Base-by-base conservation (phyloP, 805 yeast species). In the Peterozyma xylosa region DNA sequence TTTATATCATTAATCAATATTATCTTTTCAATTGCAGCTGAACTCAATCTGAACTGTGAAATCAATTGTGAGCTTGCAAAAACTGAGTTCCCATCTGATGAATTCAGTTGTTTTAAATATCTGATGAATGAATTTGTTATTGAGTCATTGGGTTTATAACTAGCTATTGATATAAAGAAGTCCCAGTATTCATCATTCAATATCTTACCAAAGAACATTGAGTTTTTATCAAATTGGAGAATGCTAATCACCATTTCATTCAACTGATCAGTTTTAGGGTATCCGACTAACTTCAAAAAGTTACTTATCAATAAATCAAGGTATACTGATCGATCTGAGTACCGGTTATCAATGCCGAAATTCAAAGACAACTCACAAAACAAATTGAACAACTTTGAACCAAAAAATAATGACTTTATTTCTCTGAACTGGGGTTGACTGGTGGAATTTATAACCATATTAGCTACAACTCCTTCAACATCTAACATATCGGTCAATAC, bases 321-420 rank as follows among this genome's bases (percentile, higher is more conserved):
- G 16, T 29, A 44, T 3, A 11, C 16, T 11, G 10, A 32, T 5
- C 16, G 5, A 9, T 30, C 14, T 13, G 46, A 21, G 29, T 30
- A 44, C 15, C 33, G 10, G 11, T 29, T 32, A 6, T 36, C 32
- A 11, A 40, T 18, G 9, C 16, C 13, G 11, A 27, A 13, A n/a
- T 44, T 38, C 9, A 36, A 21, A 37, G 3, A 21, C 5, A 36
- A 14, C 32, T 13, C 33, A 14, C 37, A 16, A 30, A 29, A 40
- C 11, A n/a, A 10, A n/a, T 35, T 35, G 13, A 41, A 38, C 16
- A 45, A 7, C 37, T 45, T 45, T 13, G 47, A 45, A 7, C 47
- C 47, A 14, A 41, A 45, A 33, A 45, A 41, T 18, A 45, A 29
- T 11, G 41, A 18, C 17, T 37, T 37, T 13, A 45, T 18, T 16